phyloP scores from a whole-genome alignment of 148 eudicot genomes.

The Amaranthus palmeri region DNA sequence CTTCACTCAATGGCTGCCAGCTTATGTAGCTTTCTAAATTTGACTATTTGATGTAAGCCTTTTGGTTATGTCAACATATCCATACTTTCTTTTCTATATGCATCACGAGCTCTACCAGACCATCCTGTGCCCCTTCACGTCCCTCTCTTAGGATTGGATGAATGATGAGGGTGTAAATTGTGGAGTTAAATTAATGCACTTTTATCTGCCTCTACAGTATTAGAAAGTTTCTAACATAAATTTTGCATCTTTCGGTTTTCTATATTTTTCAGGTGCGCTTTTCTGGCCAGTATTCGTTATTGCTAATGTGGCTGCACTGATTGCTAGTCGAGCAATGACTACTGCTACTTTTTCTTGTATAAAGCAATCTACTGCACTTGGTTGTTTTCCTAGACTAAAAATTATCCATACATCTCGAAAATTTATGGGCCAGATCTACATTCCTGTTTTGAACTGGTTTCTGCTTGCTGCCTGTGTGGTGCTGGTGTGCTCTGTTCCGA shows the following conservation, averaged over 20 bases:
- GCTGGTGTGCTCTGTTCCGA: slow-evolving; percentile 73
- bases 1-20: not conserved
- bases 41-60: too few species aligned
- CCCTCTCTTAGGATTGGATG: not conserved
- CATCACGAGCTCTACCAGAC: too few species aligned
- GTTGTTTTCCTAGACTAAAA: slow-evolving; percentile 98
- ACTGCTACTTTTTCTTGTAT: slow-evolving; percentile 98
- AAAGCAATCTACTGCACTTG: slow-evolving; percentile 88
- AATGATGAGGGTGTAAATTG: not conserved
- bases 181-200: not conserved
- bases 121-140: too few species aligned
- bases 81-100: too few species aligned
- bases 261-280: slow-evolving; percentile 52
- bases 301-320: slow-evolving; percentile 90
- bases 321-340: slow-evolving; percentile 95
- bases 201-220: not conserved
- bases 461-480: slow-evolving; percentile 68
- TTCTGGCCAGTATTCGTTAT: slow-evolving; percentile 91
- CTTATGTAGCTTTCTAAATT: not conserved
- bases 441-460: slow-evolving; percentile 97
- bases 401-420: slow-evolving; percentile 94
- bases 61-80: too few species aligned
- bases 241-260: slow-evolving; percentile 1
- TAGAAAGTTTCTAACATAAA: slow-evolving; percentile 8
- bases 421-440: slow-evolving; percentile 97